Conservation (phyloP, 2,329 filamentous ascomycete genomes). For the Thielaviopsis punctulata region DNA sequence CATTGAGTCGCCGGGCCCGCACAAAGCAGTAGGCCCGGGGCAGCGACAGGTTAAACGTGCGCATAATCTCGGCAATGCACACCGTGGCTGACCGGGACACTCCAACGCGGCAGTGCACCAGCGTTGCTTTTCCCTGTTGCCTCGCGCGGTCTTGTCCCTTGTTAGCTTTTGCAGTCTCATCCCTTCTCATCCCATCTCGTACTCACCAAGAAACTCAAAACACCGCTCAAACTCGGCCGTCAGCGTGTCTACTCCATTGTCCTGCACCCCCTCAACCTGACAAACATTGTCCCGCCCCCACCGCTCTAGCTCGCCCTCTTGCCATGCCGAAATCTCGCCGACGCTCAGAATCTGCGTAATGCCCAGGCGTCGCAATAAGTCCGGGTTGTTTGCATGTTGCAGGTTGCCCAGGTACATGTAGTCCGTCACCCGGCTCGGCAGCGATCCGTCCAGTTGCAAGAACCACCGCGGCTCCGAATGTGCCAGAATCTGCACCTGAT, state of each 20-base stretch:
- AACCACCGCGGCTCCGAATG: conserved; percentile 64
- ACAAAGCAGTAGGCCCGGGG: conserved; percentile 94
- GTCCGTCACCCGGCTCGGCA: conserved; percentile 73
- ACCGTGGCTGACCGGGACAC: conserved; percentile 93
- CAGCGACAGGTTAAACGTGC: conserved; percentile 60
- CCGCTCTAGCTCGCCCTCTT: conserved; percentile 45
- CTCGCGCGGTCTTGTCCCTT: conserved; percentile 54
- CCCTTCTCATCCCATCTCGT: background rate
- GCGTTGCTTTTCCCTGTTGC: conserved; percentile 58
- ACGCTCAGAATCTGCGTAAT: conserved; percentile 83
- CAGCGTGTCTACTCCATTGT: conserved; percentile 89
- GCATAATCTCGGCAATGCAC: conserved; percentile 98
- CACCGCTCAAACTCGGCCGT: conserved; percentile 74
- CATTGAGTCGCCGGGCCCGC: conserved; percentile 76
- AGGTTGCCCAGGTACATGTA: conserved; percentile 97
- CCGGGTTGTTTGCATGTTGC: conserved; percentile 83
- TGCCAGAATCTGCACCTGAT: conserved; percentile 17
- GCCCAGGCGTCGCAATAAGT: conserved; percentile 59
- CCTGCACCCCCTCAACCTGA: conserved; percentile 71
- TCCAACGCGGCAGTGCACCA: conserved; percentile 92
- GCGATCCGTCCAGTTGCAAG: conserved; percentile 65
- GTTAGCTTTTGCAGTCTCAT: background rate
- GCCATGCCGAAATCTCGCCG: conserved; percentile 75
- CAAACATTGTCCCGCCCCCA: conserved; percentile 71
- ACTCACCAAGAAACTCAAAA: conserved; percentile 79